phyloP scores from a whole-genome alignment of 805 yeast species.

The Metschnikowia cerradonensis region DNA sequence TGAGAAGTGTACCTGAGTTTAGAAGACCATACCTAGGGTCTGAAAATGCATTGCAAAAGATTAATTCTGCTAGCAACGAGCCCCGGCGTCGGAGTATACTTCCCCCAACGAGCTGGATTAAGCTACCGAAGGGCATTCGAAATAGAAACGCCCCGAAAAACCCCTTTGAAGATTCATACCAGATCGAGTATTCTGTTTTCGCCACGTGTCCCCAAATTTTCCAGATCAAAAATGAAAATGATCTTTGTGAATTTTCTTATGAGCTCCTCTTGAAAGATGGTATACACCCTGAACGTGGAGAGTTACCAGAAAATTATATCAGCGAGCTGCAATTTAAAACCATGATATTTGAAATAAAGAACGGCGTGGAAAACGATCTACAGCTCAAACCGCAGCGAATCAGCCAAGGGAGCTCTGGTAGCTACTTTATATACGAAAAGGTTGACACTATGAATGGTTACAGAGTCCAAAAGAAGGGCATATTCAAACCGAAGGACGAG shows the following conservation, averaged over 20 bases:
- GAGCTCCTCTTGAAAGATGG: conserved; percentile 11
- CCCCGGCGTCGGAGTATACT: conserved; percentile 12
- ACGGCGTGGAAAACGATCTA: conserved; percentile 39
- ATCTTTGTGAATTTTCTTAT: conserved; percentile 15
- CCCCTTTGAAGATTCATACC: conserved; percentile 22
- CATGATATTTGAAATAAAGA: conserved; percentile 41
- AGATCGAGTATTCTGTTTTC: conserved; percentile 56
- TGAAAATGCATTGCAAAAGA: neutral
- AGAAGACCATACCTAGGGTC: neutral
- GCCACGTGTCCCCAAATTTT: conserved; percentile 26
- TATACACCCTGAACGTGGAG: conserved; percentile 9
- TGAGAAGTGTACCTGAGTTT: conserved; percentile 1
- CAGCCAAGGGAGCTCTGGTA: conserved; percentile 65
- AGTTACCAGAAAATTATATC: conserved; percentile 23
- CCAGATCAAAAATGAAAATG: conserved; percentile 17
- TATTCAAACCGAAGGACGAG: conserved; percentile 76
- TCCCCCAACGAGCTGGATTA: conserved; percentile 28
- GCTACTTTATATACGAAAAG: conserved; percentile 47
- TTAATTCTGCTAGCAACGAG: neutral
- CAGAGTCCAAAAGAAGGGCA: conserved; percentile 41
- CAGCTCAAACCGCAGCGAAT: conserved; percentile 51
- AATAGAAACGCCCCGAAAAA: conserved; percentile 11
- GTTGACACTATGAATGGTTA: conserved; percentile 5
- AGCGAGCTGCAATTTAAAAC: conserved; percentile 28
- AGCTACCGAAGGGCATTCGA: conserved; percentile 1